Base-by-base conservation (phyloP, 345 rosid species). In the Psidium guajava region DNA sequence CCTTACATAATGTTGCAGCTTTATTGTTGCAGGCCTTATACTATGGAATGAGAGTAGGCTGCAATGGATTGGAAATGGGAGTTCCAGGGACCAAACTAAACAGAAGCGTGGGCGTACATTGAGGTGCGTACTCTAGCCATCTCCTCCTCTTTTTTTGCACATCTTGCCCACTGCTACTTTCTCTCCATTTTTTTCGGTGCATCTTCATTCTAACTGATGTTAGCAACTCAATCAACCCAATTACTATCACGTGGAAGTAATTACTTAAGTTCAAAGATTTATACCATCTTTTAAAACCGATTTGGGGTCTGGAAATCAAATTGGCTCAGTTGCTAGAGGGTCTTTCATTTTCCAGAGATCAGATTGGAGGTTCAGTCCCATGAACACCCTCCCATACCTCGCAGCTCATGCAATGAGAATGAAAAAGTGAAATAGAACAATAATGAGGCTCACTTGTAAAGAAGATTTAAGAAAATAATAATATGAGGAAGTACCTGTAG, bases 1-100 rank as follows among this genome's bases (percentile, higher is more conserved):
- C 13, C 57, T 21, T 32, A 18, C 32, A 28, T 53, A 25, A 47
- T 75, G 75, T 52, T 81, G 83, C 56, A n/a, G 36, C 82, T 20
- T 40, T 81, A 81, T 21, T 54, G 80, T 81, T 89, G 51, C 91
- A 91, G 97, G 97, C 64, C 91, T 91, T 86, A 89, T 90, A 84
- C 88, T 89, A 50, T 94, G 98, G 98, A 92, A 90, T 83, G 94
- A 94, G 85, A 87, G 87, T 82, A 92, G 96, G 91, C 91, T 90
- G 81, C 89, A 92, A 83, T 94, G 98, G 96, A 77, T 90, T 83
- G 91, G 91, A 87, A 91, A 82, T 85, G 89, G 87, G 54, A 90
- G 59, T 83, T 81, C 90, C 27, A 86, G 81, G 83, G 85, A 84
- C 83, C 88, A 49, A 55, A 42, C 49, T 82, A 86, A 84, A 54